Evolutionary conservation across 179 eudicot genomes (phyloP).

Genomic region (Vitellaria paradoxa): DNA sequence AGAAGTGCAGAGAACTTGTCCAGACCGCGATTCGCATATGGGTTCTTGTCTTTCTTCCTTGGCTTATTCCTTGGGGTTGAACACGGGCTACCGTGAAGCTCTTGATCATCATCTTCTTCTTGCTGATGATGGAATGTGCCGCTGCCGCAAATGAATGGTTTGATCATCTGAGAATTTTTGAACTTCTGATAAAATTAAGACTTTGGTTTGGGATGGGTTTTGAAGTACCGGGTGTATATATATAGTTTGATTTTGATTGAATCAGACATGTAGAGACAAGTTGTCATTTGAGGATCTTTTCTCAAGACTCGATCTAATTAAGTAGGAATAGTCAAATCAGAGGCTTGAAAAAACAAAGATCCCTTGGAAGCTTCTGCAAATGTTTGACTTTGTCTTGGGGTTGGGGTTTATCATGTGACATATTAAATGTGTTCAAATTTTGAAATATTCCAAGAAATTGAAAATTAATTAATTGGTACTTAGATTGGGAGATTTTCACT

Average conservation of each 20-base stretch:
- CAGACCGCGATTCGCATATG: constrained; percentile 46
- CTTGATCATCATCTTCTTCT: constrained; percentile 14
- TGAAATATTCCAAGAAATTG: too few relatives aligned
- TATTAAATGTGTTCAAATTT: too few relatives aligned
- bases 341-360: background rate
- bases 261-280: too few relatives aligned
- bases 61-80: constrained; percentile 19
- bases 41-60: constrained; percentile 34
- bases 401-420: background rate
- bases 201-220: background rate
- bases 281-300: background rate
- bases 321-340: background rate
- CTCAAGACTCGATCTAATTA: background rate
- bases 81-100: background rate
- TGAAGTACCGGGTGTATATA: too few relatives aligned
- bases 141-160: constrained; percentile 19
- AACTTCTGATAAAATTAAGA: background rate
- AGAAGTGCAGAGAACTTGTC: constrained; percentile 57
- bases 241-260: too few relatives aligned
- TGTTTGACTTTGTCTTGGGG: background rate
- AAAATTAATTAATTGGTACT: too few relatives aligned
- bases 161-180: background rate
- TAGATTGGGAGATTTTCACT: too few relatives aligned
- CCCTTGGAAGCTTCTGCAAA: background rate
- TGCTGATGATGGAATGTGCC: constrained; percentile 15